A percentile compares a stretch with the other conserved stretches of the same genome.
Conservation (phyloP, 2,329 filamentous ascomycete genomes). For the Epichloe coenophiala region DNA sequence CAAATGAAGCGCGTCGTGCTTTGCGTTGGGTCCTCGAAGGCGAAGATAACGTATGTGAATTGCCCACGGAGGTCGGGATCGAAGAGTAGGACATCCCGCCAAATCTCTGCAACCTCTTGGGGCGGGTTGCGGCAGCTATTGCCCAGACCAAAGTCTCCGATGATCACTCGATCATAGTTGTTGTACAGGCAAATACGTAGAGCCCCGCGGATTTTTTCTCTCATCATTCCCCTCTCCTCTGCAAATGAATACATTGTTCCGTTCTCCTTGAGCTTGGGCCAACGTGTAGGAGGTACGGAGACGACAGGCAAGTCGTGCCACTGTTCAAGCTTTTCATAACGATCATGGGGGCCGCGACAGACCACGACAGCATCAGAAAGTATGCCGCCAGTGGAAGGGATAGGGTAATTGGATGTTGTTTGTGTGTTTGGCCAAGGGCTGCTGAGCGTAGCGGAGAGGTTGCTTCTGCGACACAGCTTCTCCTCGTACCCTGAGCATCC, state of each 20-base stretch:
- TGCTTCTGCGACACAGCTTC: constrained; percentile 61
- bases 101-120: constrained; percentile 49
- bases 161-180: constrained; percentile 41
- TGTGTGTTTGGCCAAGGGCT: constrained; percentile 41
- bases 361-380: constrained; percentile 60
- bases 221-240: constrained; percentile 57
- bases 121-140: constrained; percentile 52
- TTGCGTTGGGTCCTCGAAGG: constrained; percentile 45
- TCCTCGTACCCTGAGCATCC: constrained; percentile 41
- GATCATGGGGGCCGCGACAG: constrained; percentile 56
- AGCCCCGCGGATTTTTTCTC: constrained; percentile 57
- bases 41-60: constrained; percentile 48
- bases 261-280: constrained; percentile 57
- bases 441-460: constrained; percentile 53
- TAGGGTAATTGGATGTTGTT: constrained; percentile 49
- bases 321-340: constrained; percentile 41
- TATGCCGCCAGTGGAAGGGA: constrained; percentile 55
- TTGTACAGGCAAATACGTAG: constrained; percentile 57
- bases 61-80: constrained; percentile 49
- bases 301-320: constrained; percentile 56
- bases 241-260: constrained; percentile 59
- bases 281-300: constrained; percentile 56
- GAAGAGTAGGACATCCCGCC: constrained; percentile 50
- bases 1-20: constrained; percentile 39
- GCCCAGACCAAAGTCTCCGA: constrained; percentile 52